Evolutionary conservation across 2,329 filamentous ascomycete genomes (phyloP), one percentile per base, ranked within the genome.

Genomic region (Hawksworthiomyces lignivorus): DNA sequence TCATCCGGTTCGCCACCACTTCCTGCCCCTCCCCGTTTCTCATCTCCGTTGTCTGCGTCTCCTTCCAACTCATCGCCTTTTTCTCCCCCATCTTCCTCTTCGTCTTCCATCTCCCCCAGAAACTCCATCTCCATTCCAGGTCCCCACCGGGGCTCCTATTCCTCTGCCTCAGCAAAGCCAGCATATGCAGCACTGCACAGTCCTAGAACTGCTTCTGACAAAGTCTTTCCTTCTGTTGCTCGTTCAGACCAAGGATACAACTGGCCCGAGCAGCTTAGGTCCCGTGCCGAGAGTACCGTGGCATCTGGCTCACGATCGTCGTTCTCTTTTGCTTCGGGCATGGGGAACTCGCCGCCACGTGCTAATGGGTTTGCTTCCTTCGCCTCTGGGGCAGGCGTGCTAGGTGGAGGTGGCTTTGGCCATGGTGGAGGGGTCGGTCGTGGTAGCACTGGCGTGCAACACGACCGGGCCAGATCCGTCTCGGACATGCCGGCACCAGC

Each of bases 231-330:
- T 7, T 33, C 61, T 68, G 64, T 65, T 56, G 63, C 65, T 69
- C 75, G 73, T 65, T 67, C 77, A 89, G 84, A 87, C 73, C 87
- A 92, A 74, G 87, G 86, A 63, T 95, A 94, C 75, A 94, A 94
- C 68, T 95, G 90, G 84, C 87, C 87, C 60, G 90, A 96, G 70
- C 89, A 94, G 70, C 80, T 96, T 72, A 87, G 88, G 64, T 84
- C 82, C 57, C 84, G 89, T 60, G 89, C 89, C 55, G 87, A 94
- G 69, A 89, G 87, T 64, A 82, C 79, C 55, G 73, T 82, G 45
- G 45, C 56, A 32, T 64, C 73, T 32, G 72, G 70, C 52, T 61
- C 70, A 37, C 72, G 77, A 44, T 67, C 77, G 34, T 73, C 72
- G 34, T 80, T 82, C 57, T 71, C 72, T 35, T 74, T 80, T 53